Conservation (phyloP, 179 eudicot species). For the Carnegiea gigantea region DNA sequence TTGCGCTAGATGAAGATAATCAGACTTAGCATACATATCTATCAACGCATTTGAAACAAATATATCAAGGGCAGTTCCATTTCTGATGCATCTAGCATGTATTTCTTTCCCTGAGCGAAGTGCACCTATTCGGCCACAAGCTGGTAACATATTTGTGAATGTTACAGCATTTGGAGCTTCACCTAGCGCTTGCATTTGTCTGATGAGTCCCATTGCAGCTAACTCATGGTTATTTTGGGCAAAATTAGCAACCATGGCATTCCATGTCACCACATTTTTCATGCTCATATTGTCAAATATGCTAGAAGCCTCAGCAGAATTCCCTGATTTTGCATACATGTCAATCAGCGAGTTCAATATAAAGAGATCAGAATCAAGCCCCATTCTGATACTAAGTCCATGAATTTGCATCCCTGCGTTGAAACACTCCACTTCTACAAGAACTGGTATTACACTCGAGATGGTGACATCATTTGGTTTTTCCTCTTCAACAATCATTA, state of each 20-base stretch:
- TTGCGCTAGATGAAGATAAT: conserved; percentile 39
- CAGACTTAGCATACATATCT: conserved; percentile 62
- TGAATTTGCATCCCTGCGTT: conserved; percentile 58
- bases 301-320: conserved; percentile 35
- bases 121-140: conserved; percentile 61
- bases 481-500: conserved; percentile 45
- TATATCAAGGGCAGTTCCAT: conserved; percentile 40
- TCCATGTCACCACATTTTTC: conserved; percentile 68
- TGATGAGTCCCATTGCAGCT: conserved; percentile 50
- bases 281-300: conserved; percentile 42
- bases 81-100: conserved; percentile 53
- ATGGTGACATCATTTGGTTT: conserved; percentile 48
- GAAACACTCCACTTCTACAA: conserved; percentile 52
- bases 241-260: conserved; percentile 64
- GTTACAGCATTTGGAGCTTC: conserved; percentile 60
- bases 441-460: conserved; percentile 57
- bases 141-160: conserved; percentile 69
- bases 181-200: conserved; percentile 54
- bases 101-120: conserved; percentile 58
- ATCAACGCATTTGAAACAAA: conserved; percentile 41
- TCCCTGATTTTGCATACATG: conserved; percentile 65
- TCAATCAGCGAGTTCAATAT: conserved; percentile 67
- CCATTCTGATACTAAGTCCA: conserved; percentile 45
- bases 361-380: conserved; percentile 54
- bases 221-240: conserved; percentile 50